phyloP scores from a whole-genome alignment of 2,329 filamentous ascomycete species.

The Elsinoe batatas region DNA sequence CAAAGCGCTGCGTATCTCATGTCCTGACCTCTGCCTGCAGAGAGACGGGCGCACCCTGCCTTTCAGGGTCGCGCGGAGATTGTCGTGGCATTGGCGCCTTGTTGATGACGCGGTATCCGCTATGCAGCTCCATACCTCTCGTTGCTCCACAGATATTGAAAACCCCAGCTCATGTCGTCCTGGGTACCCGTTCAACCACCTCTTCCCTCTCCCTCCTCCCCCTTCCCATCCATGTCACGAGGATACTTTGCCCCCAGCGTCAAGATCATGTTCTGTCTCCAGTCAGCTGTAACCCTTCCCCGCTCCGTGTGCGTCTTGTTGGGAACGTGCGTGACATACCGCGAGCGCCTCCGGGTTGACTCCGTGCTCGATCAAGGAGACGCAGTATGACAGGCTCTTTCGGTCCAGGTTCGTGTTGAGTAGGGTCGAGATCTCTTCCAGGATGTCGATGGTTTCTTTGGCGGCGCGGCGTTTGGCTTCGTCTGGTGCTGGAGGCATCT shows the following conservation, averaged over 20 bases:
- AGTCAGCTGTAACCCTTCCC: neutral
- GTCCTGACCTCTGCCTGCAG: too few relatives aligned
- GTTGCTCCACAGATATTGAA: too few relatives aligned
- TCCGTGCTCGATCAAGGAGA: constrained; percentile 93
- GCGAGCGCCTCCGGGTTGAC: constrained; percentile 92
- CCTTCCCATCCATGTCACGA: neutral
- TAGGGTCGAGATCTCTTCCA: constrained; percentile 69
- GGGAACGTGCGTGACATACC: constrained; percentile 45
- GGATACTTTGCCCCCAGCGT: constrained; percentile 10
- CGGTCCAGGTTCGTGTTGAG: constrained; percentile 90
- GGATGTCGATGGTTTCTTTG: constrained; percentile 70
- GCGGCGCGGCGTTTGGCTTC: constrained; percentile 66
- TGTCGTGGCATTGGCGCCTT: too few relatives aligned
- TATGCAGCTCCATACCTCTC: too few relatives aligned
- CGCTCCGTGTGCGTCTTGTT: too few relatives aligned
- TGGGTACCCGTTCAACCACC: neutral
- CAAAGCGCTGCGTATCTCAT: too few relatives aligned
- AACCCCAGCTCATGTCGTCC: too few relatives aligned
- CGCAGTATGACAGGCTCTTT: constrained; percentile 83
- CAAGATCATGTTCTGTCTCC: constrained; percentile 7
- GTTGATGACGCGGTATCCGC: too few relatives aligned
- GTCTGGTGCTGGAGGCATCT: constrained; percentile 30
- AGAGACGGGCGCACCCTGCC: too few relatives aligned
- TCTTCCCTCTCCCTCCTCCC: neutral
- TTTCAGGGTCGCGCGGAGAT: too few relatives aligned